Conservation (phyloP, 768 basidiomycete genomes). For the Crucibulum laeve region DNA sequence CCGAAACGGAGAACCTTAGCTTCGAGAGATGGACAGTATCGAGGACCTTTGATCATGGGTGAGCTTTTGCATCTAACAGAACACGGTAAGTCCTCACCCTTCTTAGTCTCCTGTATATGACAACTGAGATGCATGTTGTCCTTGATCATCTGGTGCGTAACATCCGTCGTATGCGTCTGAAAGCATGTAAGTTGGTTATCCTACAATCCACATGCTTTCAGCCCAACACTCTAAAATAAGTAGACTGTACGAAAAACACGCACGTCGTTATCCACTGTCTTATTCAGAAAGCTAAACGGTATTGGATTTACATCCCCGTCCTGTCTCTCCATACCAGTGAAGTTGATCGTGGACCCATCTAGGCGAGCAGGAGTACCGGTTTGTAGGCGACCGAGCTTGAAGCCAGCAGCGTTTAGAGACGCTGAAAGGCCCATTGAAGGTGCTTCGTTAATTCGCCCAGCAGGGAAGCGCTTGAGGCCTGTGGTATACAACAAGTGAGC, state of each 20-base stretch:
- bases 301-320: constrained; percentile 59
- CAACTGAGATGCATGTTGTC: constrained; percentile 75
- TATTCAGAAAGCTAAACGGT: constrained; percentile 76
- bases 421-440: constrained; percentile 73
- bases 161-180: constrained; percentile 66
- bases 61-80: background rate
- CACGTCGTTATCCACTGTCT: constrained; percentile 68
- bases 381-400: constrained; percentile 79
- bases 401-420: constrained; percentile 70
- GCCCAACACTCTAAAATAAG: background rate
- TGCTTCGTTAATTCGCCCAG: constrained; percentile 70
- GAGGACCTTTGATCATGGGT: constrained; percentile 53
- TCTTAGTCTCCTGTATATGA: constrained; percentile 87
- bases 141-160: constrained; percentile 71
- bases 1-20: constrained; percentile 81
- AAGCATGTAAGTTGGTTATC: constrained; percentile 71
- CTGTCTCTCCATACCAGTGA: constrained; percentile 55
- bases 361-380: constrained; percentile 85
- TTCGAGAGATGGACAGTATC: constrained; percentile 90
- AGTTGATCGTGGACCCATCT: constrained; percentile 67
- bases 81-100: constrained; percentile 38
- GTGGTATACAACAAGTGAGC: background rate
- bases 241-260: constrained; percentile 10
- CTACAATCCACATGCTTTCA: constrained; percentile 32
- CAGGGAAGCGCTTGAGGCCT: constrained; percentile 74